Percentiles rank a stretch among this genome's conserved stretches.
phyloP scores from a whole-genome alignment of 768 basidiomycete species.

The Exsudoporus frostii region DNA sequence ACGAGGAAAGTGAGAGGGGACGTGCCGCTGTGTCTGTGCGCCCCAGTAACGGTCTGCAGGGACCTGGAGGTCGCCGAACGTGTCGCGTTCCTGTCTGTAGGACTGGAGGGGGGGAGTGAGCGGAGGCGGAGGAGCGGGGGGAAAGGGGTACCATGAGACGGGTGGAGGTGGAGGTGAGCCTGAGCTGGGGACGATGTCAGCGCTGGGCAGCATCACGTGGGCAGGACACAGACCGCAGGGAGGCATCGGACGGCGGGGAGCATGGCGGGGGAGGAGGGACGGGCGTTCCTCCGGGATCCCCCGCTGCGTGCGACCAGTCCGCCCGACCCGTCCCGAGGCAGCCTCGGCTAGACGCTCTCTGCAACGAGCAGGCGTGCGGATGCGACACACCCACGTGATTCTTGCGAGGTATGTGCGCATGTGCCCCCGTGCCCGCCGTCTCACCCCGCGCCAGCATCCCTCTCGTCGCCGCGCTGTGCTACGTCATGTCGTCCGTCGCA shows the following conservation, averaged over 20 bases:
- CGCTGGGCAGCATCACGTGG: slow-evolving; percentile 23
- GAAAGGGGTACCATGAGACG: slow-evolving; percentile 34
- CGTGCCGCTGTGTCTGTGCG: slow-evolving; percentile 92
- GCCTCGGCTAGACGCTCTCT: too few species aligned
- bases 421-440: not conserved
- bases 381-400: slow-evolving; percentile 30
- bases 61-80: slow-evolving; percentile 93
- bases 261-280: slow-evolving; percentile 6
- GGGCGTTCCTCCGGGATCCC: slow-evolving; percentile 5
- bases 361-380: not conserved
- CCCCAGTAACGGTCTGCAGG: slow-evolving; percentile 93
- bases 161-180: slow-evolving; percentile 31
- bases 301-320: not conserved
- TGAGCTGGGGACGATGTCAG: not conserved
- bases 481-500: slow-evolving; percentile 41
- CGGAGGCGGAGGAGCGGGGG: not conserved
- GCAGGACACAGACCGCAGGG: slow-evolving; percentile 4
- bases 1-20: not conserved
- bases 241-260: slow-evolving; percentile 12
- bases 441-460: slow-evolving; percentile 1
- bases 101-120: slow-evolving; percentile 35
- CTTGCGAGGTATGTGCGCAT: slow-evolving; percentile 6
- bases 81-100: slow-evolving; percentile 84
- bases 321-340: too few species aligned
- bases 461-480: slow-evolving; percentile 9